Conservation (phyloP, 805 yeast species). For the Saturnispora ahearnii region DNA sequence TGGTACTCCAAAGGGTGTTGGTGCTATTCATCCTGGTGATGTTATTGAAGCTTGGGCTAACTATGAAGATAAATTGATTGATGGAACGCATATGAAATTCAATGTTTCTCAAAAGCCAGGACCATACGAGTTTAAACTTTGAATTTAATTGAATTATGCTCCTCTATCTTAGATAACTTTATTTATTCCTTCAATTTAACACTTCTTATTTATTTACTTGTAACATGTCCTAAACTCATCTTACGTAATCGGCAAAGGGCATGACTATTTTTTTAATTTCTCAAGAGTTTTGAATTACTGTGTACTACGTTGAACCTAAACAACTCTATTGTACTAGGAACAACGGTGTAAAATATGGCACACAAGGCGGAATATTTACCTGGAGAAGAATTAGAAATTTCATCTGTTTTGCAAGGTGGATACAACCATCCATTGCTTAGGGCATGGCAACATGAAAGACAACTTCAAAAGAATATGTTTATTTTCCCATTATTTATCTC, state of each 20-base stretch:
- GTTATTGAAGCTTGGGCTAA: slow-evolving; percentile 52
- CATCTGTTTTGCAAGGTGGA: slow-evolving; percentile 86
- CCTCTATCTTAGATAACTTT: no score
- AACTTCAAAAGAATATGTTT: slow-evolving; percentile 77
- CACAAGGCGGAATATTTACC: slow-evolving; percentile 69
- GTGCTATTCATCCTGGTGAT: slow-evolving; percentile 74
- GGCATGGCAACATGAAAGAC: slow-evolving; percentile 86
- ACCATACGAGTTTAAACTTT: slow-evolving; percentile 39
- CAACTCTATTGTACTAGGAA: no score
- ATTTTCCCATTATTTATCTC: slow-evolving; percentile 86
- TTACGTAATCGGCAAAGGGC: no score
- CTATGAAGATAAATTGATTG: slow-evolving; percentile 47
- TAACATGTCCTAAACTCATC: no score
- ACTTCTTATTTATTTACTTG: no score
- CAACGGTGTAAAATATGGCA: slow-evolving; percentile 6
- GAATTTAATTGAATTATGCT: background rate
- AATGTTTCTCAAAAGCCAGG: slow-evolving; percentile 50
- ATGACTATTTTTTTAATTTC: no score
- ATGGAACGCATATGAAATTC: slow-evolving; percentile 38
- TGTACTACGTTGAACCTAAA: no score
- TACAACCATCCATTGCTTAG: slow-evolving; percentile 85
- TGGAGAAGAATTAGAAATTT: slow-evolving; percentile 47
- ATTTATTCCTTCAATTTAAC: no score
- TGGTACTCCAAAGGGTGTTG: slow-evolving; percentile 99
- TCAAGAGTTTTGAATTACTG: no score